Evolutionary conservation across 2,329 filamentous ascomycete genomes (phyloP).

Genomic region (Apiospora pterosperma): DNA sequence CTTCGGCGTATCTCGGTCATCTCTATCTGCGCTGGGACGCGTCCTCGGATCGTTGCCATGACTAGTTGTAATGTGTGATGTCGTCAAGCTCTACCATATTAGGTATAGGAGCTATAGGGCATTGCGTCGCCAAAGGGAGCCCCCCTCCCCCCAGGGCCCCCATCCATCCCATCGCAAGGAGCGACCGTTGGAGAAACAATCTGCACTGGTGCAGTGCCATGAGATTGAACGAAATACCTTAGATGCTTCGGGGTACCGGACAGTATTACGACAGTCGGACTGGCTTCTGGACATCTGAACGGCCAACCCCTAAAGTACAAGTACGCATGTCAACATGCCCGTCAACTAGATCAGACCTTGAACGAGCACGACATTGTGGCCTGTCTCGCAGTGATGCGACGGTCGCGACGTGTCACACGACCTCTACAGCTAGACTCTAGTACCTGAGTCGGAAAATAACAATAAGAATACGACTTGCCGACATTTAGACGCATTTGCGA

Average conservation of each 20-base stretch:
- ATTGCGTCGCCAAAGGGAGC: not conserved
- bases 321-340: not conserved
- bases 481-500: not conserved
- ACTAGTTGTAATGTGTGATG: not conserved
- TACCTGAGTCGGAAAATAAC: not conserved
- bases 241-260: not conserved
- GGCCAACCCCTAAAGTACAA: not conserved
- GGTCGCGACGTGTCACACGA: not conserved
- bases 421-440: too few relatives aligned
- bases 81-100: not conserved
- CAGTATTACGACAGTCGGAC: not conserved
- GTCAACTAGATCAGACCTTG: not conserved
- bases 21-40: not conserved
- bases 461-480: not conserved
- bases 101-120: not conserved
- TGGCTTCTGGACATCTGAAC: not conserved
- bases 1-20: not conserved
- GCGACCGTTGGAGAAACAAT: not conserved
- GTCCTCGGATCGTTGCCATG: not conserved
- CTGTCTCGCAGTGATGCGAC: not conserved
- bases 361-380: not conserved
- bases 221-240: not conserved
- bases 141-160: not conserved
- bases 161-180: not conserved
- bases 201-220: not conserved